Base-by-base conservation (phyloP, 1,139 yeast genomes). In the Pichia cactophila region DNA sequence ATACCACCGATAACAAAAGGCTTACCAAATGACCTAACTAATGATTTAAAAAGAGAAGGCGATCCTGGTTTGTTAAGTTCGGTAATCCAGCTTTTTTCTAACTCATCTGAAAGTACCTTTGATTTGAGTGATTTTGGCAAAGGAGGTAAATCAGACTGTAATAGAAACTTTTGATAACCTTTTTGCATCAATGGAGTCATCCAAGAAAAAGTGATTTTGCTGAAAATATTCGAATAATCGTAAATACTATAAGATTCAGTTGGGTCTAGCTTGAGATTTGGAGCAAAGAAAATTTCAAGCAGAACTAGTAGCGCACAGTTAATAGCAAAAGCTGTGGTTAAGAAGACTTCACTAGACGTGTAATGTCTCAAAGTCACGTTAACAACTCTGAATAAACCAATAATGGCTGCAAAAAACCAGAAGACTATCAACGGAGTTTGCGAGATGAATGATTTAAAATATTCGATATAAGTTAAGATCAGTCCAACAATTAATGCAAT, bases 151-250 rank as follows among this genome's bases (percentile, higher is more conserved):
- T 92, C 97, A 2, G 72, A 70, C 61, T 86, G 92, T 11, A 83
- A 77, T 57, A 92, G 73, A 63, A 69, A 92, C 50, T 83, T 82
- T 31, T 73, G 67, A 62, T 86, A 87, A 26, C 99, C 99, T 51
- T 77, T 77, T 62, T 75, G 82, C 96, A 92, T 90, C 62, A 92
- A 72, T 5, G 83, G 86, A 2, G 90, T 80, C 95, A 92, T 86
- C 99, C 99, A 92, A 41, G 80, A 72, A 65, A 92, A 92, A 0
- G 95, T 81, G 51, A 94, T 71, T 54, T 78, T 75, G 17, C 95
- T 81, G 61, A 90, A 89, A 26, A 89, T 70, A 62, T 90, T 86
- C 12, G 99, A 95, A 37, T 69, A 69, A 60, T 90, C 97, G 55
- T 78, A 81, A 4, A 97, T 95, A 55, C 75, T 79, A 46, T 66